Evolutionary conservation across 2,329 filamentous ascomycete species (phyloP).

Genomic region (Phoma sp.): DNA sequence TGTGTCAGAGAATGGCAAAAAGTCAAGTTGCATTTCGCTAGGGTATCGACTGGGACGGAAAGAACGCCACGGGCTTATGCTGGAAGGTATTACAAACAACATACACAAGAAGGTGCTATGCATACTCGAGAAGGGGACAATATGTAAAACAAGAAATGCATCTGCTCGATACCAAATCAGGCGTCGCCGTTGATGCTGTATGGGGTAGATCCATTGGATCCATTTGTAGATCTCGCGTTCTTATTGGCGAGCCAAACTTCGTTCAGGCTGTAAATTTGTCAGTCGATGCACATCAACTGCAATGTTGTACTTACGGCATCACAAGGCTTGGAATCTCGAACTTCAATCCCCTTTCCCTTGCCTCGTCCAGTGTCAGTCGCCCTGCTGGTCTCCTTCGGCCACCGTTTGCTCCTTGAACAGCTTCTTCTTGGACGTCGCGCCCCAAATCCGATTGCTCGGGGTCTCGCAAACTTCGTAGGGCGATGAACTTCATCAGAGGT

Average conservation of each 20-base stretch:
- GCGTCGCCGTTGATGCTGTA: constrained; percentile 27
- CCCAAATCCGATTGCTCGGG: constrained; percentile 61
- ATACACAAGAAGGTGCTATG: constrained; percentile 26
- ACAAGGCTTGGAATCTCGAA: constrained; percentile 82
- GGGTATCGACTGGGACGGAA: constrained; percentile 12
- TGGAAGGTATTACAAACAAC: constrained; percentile 16
- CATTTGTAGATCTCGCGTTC: constrained; percentile 29
- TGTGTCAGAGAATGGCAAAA: neutral
- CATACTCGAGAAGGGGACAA: neutral
- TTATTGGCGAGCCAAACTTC: constrained; percentile 69
- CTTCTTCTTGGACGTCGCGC: constrained; percentile 54
- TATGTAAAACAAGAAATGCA: neutral
- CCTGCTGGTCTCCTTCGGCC: constrained; percentile 18
- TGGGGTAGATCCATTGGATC: constrained; percentile 30
- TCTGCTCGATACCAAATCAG: neutral
- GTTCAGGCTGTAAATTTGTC: constrained; percentile 60
- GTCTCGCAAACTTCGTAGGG: constrained; percentile 80
- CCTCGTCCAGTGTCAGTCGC: constrained; percentile 74
- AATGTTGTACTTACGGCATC: constrained; percentile 63
- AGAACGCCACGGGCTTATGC: constrained; percentile 12
- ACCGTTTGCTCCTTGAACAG: constrained; percentile 19
- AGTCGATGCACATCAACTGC: constrained; percentile 1
- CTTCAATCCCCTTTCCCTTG: constrained; percentile 70
- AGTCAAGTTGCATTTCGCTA: neutral
- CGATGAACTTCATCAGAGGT: constrained; percentile 90